Percentiles rank a stretch among this genome's conserved stretches.
Evolutionary conservation across 495 filamentous ascomycete species (phyloP).

Genomic region (Annulohypoxylon bovei): DNA sequence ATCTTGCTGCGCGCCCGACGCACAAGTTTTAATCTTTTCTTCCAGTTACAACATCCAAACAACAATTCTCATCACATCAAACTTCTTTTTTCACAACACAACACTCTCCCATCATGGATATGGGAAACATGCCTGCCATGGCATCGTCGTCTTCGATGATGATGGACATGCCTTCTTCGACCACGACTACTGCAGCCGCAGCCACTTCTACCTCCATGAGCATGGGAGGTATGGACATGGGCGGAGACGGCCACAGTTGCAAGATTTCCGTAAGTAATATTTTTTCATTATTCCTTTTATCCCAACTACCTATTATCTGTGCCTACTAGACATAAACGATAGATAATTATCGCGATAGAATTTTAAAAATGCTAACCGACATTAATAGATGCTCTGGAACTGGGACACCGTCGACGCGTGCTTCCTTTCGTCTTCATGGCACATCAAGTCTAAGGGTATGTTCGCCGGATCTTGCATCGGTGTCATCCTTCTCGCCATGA

Average conservation of each 20-base stretch:
- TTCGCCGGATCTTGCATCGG: conserved; percentile 78
- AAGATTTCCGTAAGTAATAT: conserved; percentile 27
- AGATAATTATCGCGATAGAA: neutral
- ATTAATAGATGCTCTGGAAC: conserved; percentile 75
- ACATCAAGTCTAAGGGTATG: conserved; percentile 65
- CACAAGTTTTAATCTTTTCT: neutral
- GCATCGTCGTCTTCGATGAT: neutral
- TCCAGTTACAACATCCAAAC: neutral
- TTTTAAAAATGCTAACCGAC: neutral
- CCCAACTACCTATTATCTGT: neutral
- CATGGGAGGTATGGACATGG: conserved; percentile 28
- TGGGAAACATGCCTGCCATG: conserved; percentile 21
- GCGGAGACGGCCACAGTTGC: conserved; percentile 8
- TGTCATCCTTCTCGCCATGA: conserved; percentile 56
- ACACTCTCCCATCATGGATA: neutral
- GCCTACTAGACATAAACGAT: too few species aligned
- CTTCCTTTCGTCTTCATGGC: conserved; percentile 72
- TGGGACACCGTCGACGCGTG: conserved; percentile 75
- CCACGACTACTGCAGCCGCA: conserved; percentile 28
- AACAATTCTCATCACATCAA: neutral
- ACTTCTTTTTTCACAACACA: neutral
- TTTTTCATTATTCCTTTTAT: neutral
- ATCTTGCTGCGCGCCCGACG: neutral
- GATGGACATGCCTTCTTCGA: neutral
- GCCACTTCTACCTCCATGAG: conserved; percentile 44